Evolutionary conservation across 768 basidiomycete genomes (phyloP), one percentile per base, ranked within the genome.

Genomic region (Pilatotrama ljubarskyi): DNA sequence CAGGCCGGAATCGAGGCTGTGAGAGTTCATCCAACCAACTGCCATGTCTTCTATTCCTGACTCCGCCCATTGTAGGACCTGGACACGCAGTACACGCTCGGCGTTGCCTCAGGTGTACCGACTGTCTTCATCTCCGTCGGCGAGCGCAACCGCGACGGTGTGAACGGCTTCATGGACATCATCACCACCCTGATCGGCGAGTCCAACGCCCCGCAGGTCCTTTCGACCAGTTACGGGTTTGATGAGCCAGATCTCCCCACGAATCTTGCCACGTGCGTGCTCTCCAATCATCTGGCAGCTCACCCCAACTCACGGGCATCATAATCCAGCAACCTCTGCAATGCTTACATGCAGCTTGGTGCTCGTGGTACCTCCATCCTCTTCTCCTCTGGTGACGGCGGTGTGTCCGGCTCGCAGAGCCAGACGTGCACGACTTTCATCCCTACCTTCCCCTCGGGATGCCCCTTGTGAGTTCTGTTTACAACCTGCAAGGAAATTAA

Each of bases 151-250:
- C 37, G 36, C 26, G 72, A 68, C 51, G 64, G 38, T 14, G 53
- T 65, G 37, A 55, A 64, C 26, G 68, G 68, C 20, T 68, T 70
- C 65, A 54, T 68, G 18, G 66, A 76, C 24, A 89, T 87, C 85
- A 72, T 90, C 36, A 77, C 85, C 43, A 82, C 77, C 53, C 65
- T 88, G 14, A 72, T 83, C 1, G 64, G 64, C 15, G 77, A 82
- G 32, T 44, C 70, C 8, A 68, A 74, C 48, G 69, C 80, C 1
- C 85, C 88, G 79, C 78, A 82, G 59, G 76, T 82, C 10, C 85
- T 91, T 18, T 59, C 88, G 0, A 90, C 86, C 0, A 87, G 85
- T 63, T 91, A 91, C 67, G 85, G 81, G 9, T 51, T 62, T 32
- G 61, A 77, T 59, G 75, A 76, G 66, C 50, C 65, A 36, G 57